Conservation (phyloP, 371 early-diverging fungal species). For the Actinomucor elegans region DNA sequence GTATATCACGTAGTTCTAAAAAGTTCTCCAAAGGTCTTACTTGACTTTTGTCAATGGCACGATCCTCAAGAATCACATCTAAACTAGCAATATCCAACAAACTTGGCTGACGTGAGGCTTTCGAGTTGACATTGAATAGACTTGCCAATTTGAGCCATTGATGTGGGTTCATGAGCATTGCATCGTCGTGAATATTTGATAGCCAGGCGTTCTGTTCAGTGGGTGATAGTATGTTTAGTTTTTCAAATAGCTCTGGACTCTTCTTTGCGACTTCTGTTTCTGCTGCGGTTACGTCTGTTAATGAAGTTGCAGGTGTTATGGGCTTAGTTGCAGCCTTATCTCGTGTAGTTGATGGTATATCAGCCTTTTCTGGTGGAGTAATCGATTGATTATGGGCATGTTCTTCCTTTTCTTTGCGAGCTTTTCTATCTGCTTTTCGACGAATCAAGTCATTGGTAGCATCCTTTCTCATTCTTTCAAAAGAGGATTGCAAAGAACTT, state of each 20-base stretch:
- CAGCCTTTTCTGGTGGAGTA: background rate
- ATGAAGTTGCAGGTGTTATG: background rate
- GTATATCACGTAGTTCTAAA: constrained; percentile 39
- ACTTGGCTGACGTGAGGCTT: constrained; percentile 27
- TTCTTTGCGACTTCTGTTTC: background rate
- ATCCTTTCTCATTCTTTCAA: background rate
- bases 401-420: constrained; percentile 24
- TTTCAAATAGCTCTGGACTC: constrained; percentile 17
- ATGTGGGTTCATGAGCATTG: constrained; percentile 42
- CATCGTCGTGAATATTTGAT: constrained; percentile 32
- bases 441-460: constrained; percentile 14
- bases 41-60: constrained; percentile 11
- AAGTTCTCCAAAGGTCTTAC: constrained; percentile 31
- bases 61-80: constrained; percentile 12
- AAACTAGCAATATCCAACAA: constrained; percentile 14
- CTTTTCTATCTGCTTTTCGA: constrained; percentile 25
- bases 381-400: background rate
- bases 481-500: background rate
- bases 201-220: constrained; percentile 35
- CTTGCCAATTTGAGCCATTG: constrained; percentile 44
- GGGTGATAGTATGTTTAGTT: constrained; percentile 14
- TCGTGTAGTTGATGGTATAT: background rate
- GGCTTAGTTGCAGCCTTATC: background rate
- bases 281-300: background rate
- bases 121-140: constrained; percentile 42